Base-by-base conservation (phyloP, 2,329 filamentous ascomycete species). In the Trichoderma breve region DNA sequence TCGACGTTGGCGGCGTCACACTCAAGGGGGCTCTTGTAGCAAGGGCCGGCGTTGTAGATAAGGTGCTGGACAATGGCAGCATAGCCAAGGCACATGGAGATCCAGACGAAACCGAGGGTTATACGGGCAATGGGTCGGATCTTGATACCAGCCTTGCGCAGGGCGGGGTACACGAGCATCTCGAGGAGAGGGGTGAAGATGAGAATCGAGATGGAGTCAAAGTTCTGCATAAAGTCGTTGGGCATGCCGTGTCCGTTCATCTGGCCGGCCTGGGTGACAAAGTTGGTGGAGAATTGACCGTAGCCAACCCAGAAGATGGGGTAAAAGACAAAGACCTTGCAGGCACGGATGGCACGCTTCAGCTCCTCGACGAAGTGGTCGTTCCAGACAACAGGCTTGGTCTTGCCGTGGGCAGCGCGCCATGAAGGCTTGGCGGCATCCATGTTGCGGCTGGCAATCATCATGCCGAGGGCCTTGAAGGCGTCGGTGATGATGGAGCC, bases 281-380 rank as follows among this genome's bases (percentile, higher is more conserved):
- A 86, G 82, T 91, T 92, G 80, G 84, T 87, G 68, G 87, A 88
- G 81, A 92, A 89, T 77, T 93, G 91, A 65, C 86, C 86, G 81
- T 92, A 92, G 74, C 88, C 87, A 30, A 92, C 84, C 88, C 89
- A 92, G 83, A 89, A 92, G 75, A 91, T 84, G 39, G 90, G 89
- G 74, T 89, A 90, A 78, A 90, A 90, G 74, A 86, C 77, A 73
- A 93, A 93, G 70, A 93, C 90, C 76, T 91, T 89, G 84, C 91
- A 94, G 18, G 91, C 92, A 86, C 92, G 79, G 6, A 86, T 79
- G 1, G 83, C 78, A 84, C 90, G 89, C 82, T 91, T 91, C 64
- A 94, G 83, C 78, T 94, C 92, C 3, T 92, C 90, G 64, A 94
- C 83, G 75, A 93, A 94, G 75, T 87, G 85, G 76, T 93, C 90